Base-by-base conservation (phyloP, 352 stramenopile species). In the Discostella stelligera region DNA sequence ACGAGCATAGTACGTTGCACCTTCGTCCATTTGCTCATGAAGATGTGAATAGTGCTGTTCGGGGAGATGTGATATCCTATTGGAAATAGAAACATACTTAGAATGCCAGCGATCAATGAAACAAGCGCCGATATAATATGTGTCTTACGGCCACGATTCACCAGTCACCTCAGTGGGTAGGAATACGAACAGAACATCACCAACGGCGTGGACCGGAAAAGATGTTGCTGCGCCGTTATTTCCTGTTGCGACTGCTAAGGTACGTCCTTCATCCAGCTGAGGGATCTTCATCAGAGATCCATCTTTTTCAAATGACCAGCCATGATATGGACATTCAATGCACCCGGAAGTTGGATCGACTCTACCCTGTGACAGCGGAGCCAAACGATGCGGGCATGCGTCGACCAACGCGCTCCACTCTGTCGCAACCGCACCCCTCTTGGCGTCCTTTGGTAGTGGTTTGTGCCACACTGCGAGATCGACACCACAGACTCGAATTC, bases 281-380 rank as follows among this genome's bases (percentile, higher is more conserved):
- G 87, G 87, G 16, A 93, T 79, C 13, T 21, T 16, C 39, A 41
- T 65, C 13, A 80, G 71, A 21, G 11, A 46, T 41, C 89, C 89
- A 50, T 78, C 55, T 0, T 44, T 61, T 32, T 89, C 77, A 71
- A 92, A 94, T 55, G 88, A 67, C 89, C 89, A 94, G 13, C 89
- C 89, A 66, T 94, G 89, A 55, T 94, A 94, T 0, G 86, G 83
- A 65, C 89, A 94, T 72, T 92, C 66, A 30, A 89, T 74, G 63
- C 64, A 86, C 8, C 71, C 59, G 14, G 79, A 79, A 18, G 82
- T 44, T 11, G 77, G 71, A 49, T 87, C 78, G 10, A 94, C 58
- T 46, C 90, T 71, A 16, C 90, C 90, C 77, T 94, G 83, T 16
- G 75, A 88, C 0, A 94, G 63, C 11, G 90, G 88, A 27, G 87